Conservation (phyloP, 768 basidiomycete genomes). For the Rossbeevera mucosa region DNA sequence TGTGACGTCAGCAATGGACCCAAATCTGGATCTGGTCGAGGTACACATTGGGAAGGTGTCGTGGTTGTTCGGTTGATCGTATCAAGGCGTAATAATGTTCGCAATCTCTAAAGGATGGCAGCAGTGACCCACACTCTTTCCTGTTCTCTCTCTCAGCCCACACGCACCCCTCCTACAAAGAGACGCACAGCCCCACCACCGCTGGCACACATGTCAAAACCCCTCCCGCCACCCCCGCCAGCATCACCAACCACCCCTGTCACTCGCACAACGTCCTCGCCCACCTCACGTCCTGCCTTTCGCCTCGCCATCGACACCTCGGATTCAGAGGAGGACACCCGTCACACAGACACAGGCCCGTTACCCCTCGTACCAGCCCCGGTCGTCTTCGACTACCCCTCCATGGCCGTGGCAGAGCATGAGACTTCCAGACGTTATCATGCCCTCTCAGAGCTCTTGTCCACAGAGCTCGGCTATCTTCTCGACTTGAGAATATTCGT, state of each 20-base stretch:
- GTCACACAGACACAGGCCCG: slow-evolving; percentile 1
- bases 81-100: slow-evolving; percentile 1
- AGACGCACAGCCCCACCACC: slow-evolving; percentile 42
- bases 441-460: slow-evolving; percentile 78
- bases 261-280: not conserved
- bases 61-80: not conserved
- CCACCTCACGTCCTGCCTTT: slow-evolving; percentile 8
- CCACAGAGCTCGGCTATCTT: slow-evolving; percentile 82
- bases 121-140: not conserved
- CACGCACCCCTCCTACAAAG: not conserved
- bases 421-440: slow-evolving; percentile 57
- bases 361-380: not conserved
- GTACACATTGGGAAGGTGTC: slow-evolving; percentile 4
- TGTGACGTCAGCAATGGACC: slow-evolving; percentile 14
- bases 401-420: not conserved
- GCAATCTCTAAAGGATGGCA: slow-evolving; percentile 4
- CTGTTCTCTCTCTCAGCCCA: not conserved
- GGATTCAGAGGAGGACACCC: slow-evolving; percentile 16
- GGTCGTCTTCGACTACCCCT: not conserved
- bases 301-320: slow-evolving; percentile 16
- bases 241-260: not conserved
- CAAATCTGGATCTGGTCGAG: not conserved
- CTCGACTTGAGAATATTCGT: slow-evolving; percentile 74
- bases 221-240: slow-evolving; percentile 6
- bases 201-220: slow-evolving; percentile 27